phyloP scores from a whole-genome alignment of 2,329 filamentous ascomycete species.

The Phialocephala sp. region DNA sequence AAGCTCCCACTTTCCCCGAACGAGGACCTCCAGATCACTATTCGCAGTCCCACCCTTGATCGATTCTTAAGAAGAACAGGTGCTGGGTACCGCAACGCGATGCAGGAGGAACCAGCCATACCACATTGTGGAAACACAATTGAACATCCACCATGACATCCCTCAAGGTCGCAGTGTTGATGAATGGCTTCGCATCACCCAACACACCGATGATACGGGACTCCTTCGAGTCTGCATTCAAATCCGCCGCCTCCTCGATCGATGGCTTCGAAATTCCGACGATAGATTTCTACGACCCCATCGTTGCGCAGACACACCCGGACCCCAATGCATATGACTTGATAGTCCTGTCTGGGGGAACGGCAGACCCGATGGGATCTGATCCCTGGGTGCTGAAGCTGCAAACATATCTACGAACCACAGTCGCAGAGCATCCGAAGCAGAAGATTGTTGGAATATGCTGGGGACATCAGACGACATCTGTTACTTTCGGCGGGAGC shows the following conservation, averaged over 20 bases:
- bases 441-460: slow-evolving; percentile 48
- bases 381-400: slow-evolving; percentile 50
- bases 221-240: slow-evolving; percentile 24
- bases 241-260: slow-evolving; percentile 20
- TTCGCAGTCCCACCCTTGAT: background rate
- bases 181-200: slow-evolving; percentile 22
- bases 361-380: slow-evolving; percentile 48
- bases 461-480: slow-evolving; percentile 53
- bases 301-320: slow-evolving; percentile 39
- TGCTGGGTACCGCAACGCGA: background rate
- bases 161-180: slow-evolving; percentile 25
- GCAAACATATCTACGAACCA: slow-evolving; percentile 47
- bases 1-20: background rate
- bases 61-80: background rate
- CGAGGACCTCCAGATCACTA: background rate
- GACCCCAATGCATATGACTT: slow-evolving; percentile 49
- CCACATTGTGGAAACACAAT: background rate
- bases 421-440: slow-evolving; percentile 39
- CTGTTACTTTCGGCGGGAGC: slow-evolving; percentile 47
- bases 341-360: slow-evolving; percentile 51
- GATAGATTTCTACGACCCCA: slow-evolving; percentile 40
- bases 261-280: background rate
- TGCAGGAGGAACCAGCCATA: background rate
- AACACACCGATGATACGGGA: slow-evolving; percentile 9
- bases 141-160: slow-evolving; percentile 17